Base-by-base conservation (phyloP, 805 yeast genomes). In the Cyberlindnera euphorbiiphila region DNA sequence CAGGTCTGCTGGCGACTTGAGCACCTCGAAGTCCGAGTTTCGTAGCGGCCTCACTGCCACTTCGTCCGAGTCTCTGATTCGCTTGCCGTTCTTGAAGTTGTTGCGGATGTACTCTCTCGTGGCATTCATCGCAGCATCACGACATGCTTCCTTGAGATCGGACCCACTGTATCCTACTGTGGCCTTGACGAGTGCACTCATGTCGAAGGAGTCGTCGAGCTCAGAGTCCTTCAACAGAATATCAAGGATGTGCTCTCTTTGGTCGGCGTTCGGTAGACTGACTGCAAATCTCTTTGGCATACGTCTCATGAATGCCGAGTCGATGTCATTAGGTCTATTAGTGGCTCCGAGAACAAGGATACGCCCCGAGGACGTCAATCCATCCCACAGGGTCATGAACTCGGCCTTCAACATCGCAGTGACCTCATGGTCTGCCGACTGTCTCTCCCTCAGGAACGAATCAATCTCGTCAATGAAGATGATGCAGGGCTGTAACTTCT, bases 301-400 rank as follows among this genome's bases (percentile, higher is more conserved):
- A 56, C 98, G 76, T 62, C 98, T 75, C 64, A 93, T 67, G 54
- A 91, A 86, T 2, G 98, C 98, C 44, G 76, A 73, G 56, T 91
- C 98, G 30, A 91, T 91, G 58, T 91, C 98, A 43, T 75, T 74
- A 28, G 93, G 88, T 47, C 98, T 70, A 59, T 91, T 91, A 1
- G 98, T 91, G 9, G 98, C 98, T 3, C 98, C 98, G 51, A 91
- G 72, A 2, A 91, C 87, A 66, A 91, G 65, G 5, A 93, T 74
- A 32, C 95, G 70, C 2, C 95, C 95, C 42, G 80, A 76, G 9
- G 84, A 72, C 7, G 74, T 63, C 22, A 91, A 66, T 0, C 98
- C 98, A 60, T 91, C 98, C 98, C 98, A 91, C 34, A 91, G 65
- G 0, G 96, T 87, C 97, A 91, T 91, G 55, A 91, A 93, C 61